Evolutionary conservation across 1,139 yeast genomes (phyloP), one percentile per base, ranked within the genome.

Genomic region (Pichia sp.): DNA sequence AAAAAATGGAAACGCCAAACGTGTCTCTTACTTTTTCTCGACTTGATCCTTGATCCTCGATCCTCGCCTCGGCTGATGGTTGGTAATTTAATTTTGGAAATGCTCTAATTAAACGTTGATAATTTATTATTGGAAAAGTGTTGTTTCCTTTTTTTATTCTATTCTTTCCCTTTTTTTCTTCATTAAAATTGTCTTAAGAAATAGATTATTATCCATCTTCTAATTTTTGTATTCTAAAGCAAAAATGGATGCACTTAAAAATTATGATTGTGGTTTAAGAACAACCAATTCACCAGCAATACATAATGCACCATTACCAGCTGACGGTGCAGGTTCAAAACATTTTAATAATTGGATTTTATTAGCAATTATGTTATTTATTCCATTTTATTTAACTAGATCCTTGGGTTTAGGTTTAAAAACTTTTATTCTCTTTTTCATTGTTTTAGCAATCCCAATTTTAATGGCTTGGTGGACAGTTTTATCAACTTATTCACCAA

Each of bases 261-360:
- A 26, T 23, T 46, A 41, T 43, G 35, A 50, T 29, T 48, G 53
- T 43, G 53, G 55, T 37, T 3, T 42, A 3, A 38, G 30, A 42
- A 47, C 48, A 36, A 47, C 51, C 6, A 40, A 47, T 22, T 47
- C 25, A n/a, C 95, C 95, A 31, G 69, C 94, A 11, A 87, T 87
- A 62, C 77, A 82, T 57, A 87, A 87, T 63, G 95, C 94, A 10
- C 90, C 90, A 25, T 71, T 87, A 53, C 89, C 95, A 33, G 96
- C 95, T 7, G 97, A 87, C 63, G 97, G 96, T 37, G 87, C 96
- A 6, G 90, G 95, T 27, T 73, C 89, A 36, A 80, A 78, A 59
- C 77, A 81, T 56, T 87, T 89, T 67, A 76, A 78, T 65, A 89
- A 87, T 66, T 58, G 61, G 54, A 64, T 76, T n/a, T 62, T 87